phyloP scores from a whole-genome alignment of 2,329 filamentous ascomycete species.

The Cladosporium sp. region DNA sequence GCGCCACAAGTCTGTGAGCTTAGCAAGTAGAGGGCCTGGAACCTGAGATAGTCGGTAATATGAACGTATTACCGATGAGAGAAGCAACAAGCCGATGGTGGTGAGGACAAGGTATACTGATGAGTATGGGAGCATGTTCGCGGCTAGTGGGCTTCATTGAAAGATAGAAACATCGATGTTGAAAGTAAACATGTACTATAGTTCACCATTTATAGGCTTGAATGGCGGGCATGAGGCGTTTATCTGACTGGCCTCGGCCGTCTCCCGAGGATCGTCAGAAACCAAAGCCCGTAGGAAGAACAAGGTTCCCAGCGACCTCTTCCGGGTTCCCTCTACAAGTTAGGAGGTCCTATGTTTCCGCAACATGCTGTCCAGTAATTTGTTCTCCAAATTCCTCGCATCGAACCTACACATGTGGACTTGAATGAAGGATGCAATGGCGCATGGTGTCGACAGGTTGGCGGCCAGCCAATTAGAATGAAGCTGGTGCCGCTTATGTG shows the following conservation, averaged over 20 bases:
- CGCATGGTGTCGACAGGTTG: neutral
- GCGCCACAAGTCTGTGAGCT: neutral
- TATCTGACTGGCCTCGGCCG: neutral
- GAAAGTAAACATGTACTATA: neutral
- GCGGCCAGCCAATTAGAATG: neutral
- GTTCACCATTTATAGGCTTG: neutral
- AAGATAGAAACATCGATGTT: neutral
- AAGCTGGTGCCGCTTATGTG: neutral
- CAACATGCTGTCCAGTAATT: neutral
- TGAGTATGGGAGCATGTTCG: neutral
- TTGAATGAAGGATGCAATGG: neutral
- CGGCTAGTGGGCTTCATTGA: neutral
- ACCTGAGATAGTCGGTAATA: neutral
- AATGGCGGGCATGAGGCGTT: neutral
- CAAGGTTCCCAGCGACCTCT: neutral
- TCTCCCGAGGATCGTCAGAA: neutral
- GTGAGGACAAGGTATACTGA: neutral
- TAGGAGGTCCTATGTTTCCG: neutral
- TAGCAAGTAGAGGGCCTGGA: neutral
- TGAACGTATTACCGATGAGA: neutral
- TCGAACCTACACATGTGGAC: too few species aligned
- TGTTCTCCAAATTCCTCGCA: too few species aligned
- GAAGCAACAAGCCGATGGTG: neutral
- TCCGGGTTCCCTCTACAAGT: neutral
- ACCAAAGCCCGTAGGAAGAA: neutral